Evolutionary conservation across 176 grass and related monocot genomes (phyloP).

Genomic region (Leersia perrieri): DNA sequence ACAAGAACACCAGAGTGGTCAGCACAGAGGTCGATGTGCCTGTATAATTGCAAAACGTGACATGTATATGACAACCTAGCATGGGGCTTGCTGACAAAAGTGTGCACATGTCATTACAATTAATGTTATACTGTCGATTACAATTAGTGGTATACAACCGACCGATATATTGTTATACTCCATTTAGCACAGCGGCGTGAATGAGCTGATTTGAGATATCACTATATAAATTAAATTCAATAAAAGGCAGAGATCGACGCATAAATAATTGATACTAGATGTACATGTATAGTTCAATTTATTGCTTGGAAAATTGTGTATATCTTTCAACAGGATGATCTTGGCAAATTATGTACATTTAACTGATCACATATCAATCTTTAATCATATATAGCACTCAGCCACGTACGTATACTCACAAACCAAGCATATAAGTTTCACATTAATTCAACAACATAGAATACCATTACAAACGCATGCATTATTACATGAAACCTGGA

Average conservation of each 20-base stretch:
- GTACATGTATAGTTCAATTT: neutral
- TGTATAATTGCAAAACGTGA: neutral
- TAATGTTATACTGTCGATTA: neutral
- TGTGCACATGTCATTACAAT: neutral
- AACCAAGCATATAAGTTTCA: neutral
- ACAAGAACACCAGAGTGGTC: neutral
- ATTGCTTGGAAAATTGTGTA: neutral
- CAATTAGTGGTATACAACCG: too few species aligned
- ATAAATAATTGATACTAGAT: too few species aligned
- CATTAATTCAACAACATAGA: neutral
- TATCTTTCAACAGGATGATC: neutral
- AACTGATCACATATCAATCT: neutral
- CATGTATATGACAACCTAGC: neutral
- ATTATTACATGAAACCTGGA: neutral
- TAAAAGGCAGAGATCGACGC: too few species aligned
- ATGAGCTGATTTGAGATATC: neutral
- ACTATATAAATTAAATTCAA: too few species aligned
- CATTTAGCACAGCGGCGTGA: neutral
- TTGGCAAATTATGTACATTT: neutral
- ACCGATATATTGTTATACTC: neutral
- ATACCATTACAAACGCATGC: neutral
- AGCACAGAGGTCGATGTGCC: neutral
- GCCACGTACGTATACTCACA: neutral
- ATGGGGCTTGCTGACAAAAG: neutral
- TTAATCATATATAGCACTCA: neutral